phyloP scores from a whole-genome alignment of 2,329 filamentous ascomycete species.

The Gyromitra esculenta region DNA sequence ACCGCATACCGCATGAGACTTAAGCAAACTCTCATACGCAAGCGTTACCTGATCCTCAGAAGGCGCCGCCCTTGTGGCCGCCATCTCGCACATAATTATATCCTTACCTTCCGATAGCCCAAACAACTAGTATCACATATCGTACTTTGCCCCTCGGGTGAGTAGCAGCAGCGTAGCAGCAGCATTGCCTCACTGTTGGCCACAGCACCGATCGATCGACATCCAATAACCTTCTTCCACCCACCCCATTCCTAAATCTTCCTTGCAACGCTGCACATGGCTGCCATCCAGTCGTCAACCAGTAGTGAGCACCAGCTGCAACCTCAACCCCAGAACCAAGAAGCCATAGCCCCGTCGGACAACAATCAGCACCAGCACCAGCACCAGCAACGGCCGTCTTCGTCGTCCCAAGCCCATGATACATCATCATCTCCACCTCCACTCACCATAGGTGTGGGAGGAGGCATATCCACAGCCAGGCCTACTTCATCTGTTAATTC shows the following conservation, averaged over 20 bases:
- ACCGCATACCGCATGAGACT: slow-evolving; percentile 29
- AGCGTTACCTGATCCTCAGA: slow-evolving; percentile 23
- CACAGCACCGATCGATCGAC: slow-evolving; percentile 24
- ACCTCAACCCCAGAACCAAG: slow-evolving; percentile 39
- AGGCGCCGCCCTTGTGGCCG: slow-evolving; percentile 30
- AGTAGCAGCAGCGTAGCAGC: not conserved
- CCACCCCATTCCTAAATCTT: slow-evolving; percentile 28
- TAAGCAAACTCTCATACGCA: slow-evolving; percentile 18
- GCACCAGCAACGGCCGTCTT: slow-evolving; percentile 44
- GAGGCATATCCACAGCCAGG: slow-evolving; percentile 49
- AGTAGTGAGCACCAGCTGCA: slow-evolving; percentile 44
- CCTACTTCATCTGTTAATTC: slow-evolving; percentile 54
- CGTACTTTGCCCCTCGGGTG: not conserved
- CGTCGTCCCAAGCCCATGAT: slow-evolving; percentile 52
- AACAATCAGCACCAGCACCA: slow-evolving; percentile 37
- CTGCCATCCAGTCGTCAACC: slow-evolving; percentile 45
- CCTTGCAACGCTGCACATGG: slow-evolving; percentile 46
- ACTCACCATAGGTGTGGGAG: slow-evolving; percentile 43
- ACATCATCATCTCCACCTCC: slow-evolving; percentile 42
- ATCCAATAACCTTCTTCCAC: slow-evolving; percentile 45
- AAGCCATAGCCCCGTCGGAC: slow-evolving; percentile 35
- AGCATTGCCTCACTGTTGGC: slow-evolving; percentile 41
- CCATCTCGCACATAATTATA: slow-evolving; percentile 34
- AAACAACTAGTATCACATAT: slow-evolving; percentile 4
- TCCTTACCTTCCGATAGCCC: not conserved